Conservation (phyloP, 1,284 basidiomycete species). For the Malassezia japonica region DNA sequence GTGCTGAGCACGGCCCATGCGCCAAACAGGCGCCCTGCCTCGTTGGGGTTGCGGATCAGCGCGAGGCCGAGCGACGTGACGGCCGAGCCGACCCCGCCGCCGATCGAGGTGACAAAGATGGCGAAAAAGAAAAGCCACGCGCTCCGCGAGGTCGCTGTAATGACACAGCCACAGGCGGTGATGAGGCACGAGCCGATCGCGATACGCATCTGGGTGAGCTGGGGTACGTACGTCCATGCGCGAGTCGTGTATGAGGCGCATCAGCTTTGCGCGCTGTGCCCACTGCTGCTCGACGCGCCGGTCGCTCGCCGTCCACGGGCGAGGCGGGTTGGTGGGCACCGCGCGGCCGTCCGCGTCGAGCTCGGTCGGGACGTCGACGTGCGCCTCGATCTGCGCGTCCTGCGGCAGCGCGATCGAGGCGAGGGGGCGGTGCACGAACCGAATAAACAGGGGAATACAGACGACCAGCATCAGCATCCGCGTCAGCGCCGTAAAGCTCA, state of each 20-base stretch:
- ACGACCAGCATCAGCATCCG: constrained; percentile 35
- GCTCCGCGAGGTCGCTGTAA: constrained; percentile 2
- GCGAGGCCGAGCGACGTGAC: constrained; percentile 42
- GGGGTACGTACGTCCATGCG: constrained; percentile 30
- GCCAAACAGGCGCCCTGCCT: constrained; percentile 44
- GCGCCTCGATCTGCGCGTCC: not conserved
- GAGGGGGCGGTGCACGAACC: constrained; percentile 28
- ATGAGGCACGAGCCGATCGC: constrained; percentile 17
- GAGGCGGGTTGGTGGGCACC: not conserved
- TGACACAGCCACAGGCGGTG: constrained; percentile 7
- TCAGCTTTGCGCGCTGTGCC: constrained; percentile 35
- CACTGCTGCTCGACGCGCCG: constrained; percentile 36
- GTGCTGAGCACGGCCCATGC: constrained; percentile 42
- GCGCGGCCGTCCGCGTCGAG: constrained; percentile 10
- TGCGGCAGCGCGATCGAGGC: constrained; percentile 12
- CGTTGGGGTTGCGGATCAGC: constrained; percentile 28
- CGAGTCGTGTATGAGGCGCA: constrained; percentile 44
- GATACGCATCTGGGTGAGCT: constrained; percentile 6
- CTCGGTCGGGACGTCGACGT: not conserved
- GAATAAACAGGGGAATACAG: constrained; percentile 38
- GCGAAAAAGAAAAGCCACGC: constrained; percentile 16
- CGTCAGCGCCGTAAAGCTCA: constrained; percentile 33
- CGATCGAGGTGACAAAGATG: constrained; percentile 27
- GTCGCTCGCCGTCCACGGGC: constrained; percentile 2
- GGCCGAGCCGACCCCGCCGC: constrained; percentile 37